Evolutionary conservation across 306 rosid genomes (phyloP).

Genomic region (Sicyos edulis): DNA sequence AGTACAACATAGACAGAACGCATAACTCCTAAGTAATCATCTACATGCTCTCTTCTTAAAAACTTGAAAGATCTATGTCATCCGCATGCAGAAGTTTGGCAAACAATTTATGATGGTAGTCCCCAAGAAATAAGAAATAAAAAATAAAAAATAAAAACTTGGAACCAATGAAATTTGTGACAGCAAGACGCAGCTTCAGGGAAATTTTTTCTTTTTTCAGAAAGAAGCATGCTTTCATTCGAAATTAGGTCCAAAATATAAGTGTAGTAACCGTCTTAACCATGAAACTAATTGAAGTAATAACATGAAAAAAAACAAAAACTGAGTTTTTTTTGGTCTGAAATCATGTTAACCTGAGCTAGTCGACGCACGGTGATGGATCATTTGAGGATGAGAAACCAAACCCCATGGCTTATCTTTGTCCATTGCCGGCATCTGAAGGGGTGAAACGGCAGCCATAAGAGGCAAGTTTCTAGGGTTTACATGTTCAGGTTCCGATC

Average conservation of each 20-base stretch:
- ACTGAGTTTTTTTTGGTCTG: background rate
- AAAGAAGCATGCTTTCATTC: background rate
- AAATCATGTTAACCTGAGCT: slow-evolving; percentile 52
- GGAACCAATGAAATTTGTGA: slow-evolving; percentile 2
- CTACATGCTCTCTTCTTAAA: background rate
- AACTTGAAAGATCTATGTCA: background rate
- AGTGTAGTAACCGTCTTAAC: background rate
- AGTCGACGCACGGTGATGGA: slow-evolving; percentile 52
- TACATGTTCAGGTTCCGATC: slow-evolving; percentile 45
- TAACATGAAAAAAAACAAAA: background rate
- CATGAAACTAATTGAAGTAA: background rate
- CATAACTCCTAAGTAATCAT: background rate
- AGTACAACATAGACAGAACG: background rate
- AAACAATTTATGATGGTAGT: background rate
- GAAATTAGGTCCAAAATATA: background rate
- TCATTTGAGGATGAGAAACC: slow-evolving; percentile 65
- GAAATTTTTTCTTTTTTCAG: background rate
- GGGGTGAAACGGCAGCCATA: slow-evolving; percentile 69
- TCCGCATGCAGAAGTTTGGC: background rate
- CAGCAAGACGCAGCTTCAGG: background rate
- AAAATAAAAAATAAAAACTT: background rate
- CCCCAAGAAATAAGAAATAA: background rate
- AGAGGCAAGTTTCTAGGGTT: slow-evolving; percentile 58
- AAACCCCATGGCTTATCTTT: slow-evolving; percentile 76
- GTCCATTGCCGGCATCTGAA: slow-evolving; percentile 74